Conservation (phyloP, 164 flowering plant species). For the Vitis cinerea region DNA sequence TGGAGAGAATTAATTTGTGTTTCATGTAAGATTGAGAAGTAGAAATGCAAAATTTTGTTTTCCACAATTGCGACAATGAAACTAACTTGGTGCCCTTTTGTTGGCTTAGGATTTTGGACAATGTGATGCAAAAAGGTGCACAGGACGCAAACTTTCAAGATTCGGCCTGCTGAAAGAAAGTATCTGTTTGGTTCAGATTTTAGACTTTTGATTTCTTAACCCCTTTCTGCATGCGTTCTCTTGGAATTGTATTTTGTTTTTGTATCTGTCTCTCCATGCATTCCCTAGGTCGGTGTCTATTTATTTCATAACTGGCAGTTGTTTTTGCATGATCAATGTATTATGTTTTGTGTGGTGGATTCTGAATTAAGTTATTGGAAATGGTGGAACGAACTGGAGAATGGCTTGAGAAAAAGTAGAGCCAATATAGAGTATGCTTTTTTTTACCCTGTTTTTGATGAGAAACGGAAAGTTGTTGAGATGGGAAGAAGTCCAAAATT, state of each 20-base stretch:
- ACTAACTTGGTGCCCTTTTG: conserved; percentile 11
- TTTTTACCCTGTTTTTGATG: too few species aligned
- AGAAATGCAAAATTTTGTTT: too few species aligned
- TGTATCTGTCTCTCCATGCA: too few species aligned
- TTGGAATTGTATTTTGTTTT: background rate
- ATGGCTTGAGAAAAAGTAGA: too few species aligned
- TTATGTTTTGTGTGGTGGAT: background rate
- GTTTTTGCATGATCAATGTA: background rate
- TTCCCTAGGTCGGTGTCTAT: too few species aligned
- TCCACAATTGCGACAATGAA: background rate
- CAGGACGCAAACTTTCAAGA: conserved; percentile 96
- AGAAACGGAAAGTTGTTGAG: too few species aligned
- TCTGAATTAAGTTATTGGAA: background rate
- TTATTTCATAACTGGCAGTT: background rate
- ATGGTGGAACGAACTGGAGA: background rate
- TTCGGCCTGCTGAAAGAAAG: conserved; percentile 82
- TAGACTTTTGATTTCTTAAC: background rate
- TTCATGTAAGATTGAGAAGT: too few species aligned
- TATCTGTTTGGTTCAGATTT: conserved; percentile 23
- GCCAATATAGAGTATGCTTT: too few species aligned
- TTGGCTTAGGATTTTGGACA: conserved; percentile 92
- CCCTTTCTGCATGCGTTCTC: background rate
- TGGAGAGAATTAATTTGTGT: too few species aligned
- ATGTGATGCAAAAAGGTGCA: conserved; percentile 97
- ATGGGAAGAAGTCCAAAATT: too few species aligned